Conservation (phyloP, 768 basidiomycete genomes). For the Phlegmacium glaucopus region DNA sequence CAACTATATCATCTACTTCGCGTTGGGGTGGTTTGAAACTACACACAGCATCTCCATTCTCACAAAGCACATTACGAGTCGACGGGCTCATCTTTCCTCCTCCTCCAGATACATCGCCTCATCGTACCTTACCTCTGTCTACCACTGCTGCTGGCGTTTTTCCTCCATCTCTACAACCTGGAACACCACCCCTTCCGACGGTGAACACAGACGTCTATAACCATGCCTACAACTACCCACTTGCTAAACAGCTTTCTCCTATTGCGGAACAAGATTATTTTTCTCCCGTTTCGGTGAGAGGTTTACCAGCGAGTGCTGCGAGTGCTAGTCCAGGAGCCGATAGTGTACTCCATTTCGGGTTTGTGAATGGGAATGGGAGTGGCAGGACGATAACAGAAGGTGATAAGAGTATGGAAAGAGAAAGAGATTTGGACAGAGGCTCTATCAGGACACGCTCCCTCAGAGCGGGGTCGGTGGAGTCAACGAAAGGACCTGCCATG, state of each 20-base stretch:
- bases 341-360: slow-evolving; percentile 8
- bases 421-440: slow-evolving; percentile 13
- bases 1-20: not conserved
- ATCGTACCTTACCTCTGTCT: no score
- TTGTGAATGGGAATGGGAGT: slow-evolving; percentile 6
- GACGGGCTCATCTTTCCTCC: no score
- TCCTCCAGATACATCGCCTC: no score
- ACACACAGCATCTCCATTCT: not conserved
- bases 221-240: slow-evolving; percentile 34
- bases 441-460: slow-evolving; percentile 8
- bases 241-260: slow-evolving; percentile 56
- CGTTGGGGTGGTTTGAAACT: slow-evolving; percentile 1
- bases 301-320: slow-evolving; percentile 6
- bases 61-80: slow-evolving; percentile 1
- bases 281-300: slow-evolving; percentile 34
- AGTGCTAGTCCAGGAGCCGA: slow-evolving; percentile 15
- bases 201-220: slow-evolving; percentile 31
- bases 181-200: not conserved
- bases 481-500: slow-evolving; percentile 13
- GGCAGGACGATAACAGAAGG: slow-evolving; percentile 8
- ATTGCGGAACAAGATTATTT: slow-evolving; percentile 65
- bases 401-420: slow-evolving; percentile 4
- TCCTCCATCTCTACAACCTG: not conserved
- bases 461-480: slow-evolving; percentile 10
- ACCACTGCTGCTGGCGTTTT: no score